Base-by-base conservation (phyloP, 169 alveolate genomes). In the Theileria annulata region DNA sequence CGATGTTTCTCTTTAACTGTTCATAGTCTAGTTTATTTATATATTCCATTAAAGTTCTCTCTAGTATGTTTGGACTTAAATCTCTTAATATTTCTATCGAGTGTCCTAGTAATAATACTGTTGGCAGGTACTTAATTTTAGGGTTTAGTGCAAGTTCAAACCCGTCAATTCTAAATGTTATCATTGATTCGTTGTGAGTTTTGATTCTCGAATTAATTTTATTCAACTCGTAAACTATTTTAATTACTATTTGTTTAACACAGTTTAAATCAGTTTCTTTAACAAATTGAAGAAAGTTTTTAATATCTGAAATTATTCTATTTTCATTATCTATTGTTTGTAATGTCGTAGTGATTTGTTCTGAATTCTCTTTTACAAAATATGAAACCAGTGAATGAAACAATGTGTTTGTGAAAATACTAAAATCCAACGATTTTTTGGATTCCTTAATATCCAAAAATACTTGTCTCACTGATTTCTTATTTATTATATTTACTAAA, bases 141-240 rank as follows among this genome's bases (percentile, higher is more conserved):
- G 28, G 23, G 48, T 62, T 62, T 27, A 62, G 4, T 62, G 25
- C 3, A 27, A 62, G 19, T 25, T n/a, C 37, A 1, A 30, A 8
- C 37, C 19, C 37, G 13, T 21, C 31, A 12, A 15, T 17, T n/a
- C 47, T 21, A 60, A 25, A 72, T n/a, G 3, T 19, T n/a, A 72
- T 30, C 23, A 72, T 25, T 49, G 62, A 72, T 12, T 72, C 49
- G 4, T 67, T 67, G 28, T 60, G 79, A n/a, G 49, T 6, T 42
- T 30, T 35, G 17, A 35, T n/a, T 8, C 10, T 30, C 10, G 76
- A 27, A 51, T 19, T 56, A n/a, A 49, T 6, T 30, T 17, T 72
- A 28, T 51, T 35, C 21, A 72, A 13, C 42, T 51, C 77, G 17
- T 72, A 74, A 17, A 72, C 47, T 19, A 58, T 23, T n/a, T 72